phyloP scores from a whole-genome alignment of 768 basidiomycete species.

The Albatrellus ellisii region DNA sequence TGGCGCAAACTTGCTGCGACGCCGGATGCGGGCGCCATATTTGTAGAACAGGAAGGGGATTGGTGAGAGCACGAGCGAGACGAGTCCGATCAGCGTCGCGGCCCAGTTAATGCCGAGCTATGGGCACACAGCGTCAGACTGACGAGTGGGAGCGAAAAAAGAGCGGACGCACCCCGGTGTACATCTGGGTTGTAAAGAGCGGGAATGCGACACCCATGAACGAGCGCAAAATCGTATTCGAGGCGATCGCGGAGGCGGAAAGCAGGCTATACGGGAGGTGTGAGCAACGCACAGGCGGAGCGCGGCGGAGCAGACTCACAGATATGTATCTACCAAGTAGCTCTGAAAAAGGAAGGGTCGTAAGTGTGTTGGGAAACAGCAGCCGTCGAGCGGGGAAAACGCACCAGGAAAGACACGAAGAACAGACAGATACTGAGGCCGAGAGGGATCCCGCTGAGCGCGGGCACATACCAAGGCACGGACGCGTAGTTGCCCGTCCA shows the following conservation, averaged over 20 bases:
- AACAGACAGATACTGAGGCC: neutral
- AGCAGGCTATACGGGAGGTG: neutral
- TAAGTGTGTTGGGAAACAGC: neutral
- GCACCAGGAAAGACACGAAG: constrained; percentile 7
- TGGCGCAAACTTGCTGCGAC: constrained; percentile 4
- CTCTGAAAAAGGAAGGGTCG: neutral
- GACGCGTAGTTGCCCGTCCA: constrained; percentile 6
- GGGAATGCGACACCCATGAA: constrained; percentile 4
- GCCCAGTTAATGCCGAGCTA: constrained; percentile 5
- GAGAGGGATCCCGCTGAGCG: constrained; percentile 2
- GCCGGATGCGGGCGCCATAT: constrained; percentile 6
- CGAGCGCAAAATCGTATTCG: constrained; percentile 4
- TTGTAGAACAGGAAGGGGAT: constrained; percentile 6
- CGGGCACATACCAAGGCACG: constrained; percentile 7
- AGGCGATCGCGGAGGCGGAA: constrained; percentile 6
- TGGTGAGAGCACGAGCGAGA: neutral
- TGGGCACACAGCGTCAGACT: neutral
- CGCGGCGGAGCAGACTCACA: neutral
- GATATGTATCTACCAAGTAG: constrained; percentile 9
- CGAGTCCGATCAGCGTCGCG: constrained; percentile 2
- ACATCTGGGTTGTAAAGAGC: constrained; percentile 6
- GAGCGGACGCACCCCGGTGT: neutral
- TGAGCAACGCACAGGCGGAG: neutral
- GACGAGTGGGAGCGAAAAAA: neutral
- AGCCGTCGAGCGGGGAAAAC: neutral